These are phyloP conservation scores for Quercus bicolor DNA, from an alignment of 306 rosid species.

Conservation along the genomic window DNA sequence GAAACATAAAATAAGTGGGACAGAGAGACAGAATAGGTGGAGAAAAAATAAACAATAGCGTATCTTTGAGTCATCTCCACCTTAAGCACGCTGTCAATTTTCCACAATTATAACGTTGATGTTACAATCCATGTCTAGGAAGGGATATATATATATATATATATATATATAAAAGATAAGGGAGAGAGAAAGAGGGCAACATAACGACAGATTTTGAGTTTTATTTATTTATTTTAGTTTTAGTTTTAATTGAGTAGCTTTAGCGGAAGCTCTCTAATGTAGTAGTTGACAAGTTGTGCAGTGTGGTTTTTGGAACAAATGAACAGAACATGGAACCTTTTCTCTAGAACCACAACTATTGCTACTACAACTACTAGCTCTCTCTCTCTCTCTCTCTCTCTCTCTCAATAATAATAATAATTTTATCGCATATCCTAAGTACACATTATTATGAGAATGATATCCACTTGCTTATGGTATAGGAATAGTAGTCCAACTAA, in stretches of 20 bases:
- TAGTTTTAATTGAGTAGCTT: neutral
- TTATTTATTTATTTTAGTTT: neutral
- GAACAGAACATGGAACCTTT: conserved; percentile 52
- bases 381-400: neutral
- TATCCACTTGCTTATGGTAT: neutral
- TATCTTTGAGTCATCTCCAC: conserved; percentile 42
- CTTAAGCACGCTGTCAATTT: conserved; percentile 47
- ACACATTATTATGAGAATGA: neutral
- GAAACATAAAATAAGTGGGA: neutral
- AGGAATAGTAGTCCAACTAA: conserved; percentile 17
- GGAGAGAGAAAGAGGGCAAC: neutral
- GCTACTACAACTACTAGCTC: neutral
- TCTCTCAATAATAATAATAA: neutral
- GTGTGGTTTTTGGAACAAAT: conserved; percentile 45
- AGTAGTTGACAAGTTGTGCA: conserved; percentile 37
- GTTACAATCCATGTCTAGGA: conserved; percentile 41
- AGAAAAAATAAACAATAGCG: conserved; percentile 6
- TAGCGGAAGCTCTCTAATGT: conserved; percentile 21
- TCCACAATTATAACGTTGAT: conserved; percentile 54
- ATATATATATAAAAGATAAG: neutral
- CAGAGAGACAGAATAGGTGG: neutral
- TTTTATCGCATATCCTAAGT: conserved; percentile 23
- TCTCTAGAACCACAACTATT: conserved; percentile 1
- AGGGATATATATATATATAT: conserved; percentile 1
- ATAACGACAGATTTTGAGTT: conserved; percentile 4